These are phyloP conservation scores for Cadophora sp. DNA, from an alignment of 2,329 filamentous ascomycete species.

Conservation along the genomic window DNA sequence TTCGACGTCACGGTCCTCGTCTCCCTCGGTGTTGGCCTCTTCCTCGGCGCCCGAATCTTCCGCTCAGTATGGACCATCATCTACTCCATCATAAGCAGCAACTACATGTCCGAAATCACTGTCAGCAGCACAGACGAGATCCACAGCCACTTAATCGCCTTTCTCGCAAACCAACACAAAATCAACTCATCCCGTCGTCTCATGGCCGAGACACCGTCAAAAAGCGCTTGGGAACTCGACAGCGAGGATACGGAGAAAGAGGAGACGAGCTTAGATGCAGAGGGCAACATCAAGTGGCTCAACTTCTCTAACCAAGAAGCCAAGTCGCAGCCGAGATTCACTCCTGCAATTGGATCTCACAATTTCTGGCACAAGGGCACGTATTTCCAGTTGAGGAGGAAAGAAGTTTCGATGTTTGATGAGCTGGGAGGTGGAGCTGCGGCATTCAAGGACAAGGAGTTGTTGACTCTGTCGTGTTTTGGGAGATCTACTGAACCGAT, in stretches of 20 bases:
- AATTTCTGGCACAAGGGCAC: slow-evolving; percentile 60
- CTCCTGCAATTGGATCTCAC: slow-evolving; percentile 60
- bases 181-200: slow-evolving; percentile 59
- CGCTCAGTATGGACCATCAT: slow-evolving; percentile 47
- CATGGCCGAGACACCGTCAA: slow-evolving; percentile 61
- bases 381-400: slow-evolving; percentile 53
- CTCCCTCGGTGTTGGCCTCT: slow-evolving; percentile 36
- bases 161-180: slow-evolving; percentile 59
- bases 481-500: slow-evolving; percentile 58
- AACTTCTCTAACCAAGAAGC: slow-evolving; percentile 67
- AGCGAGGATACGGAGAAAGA: slow-evolving; percentile 53
- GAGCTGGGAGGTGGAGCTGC: slow-evolving; percentile 32
- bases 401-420: slow-evolving; percentile 37
- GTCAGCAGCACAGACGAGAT: slow-evolving; percentile 63
- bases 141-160: slow-evolving; percentile 64
- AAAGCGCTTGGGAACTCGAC: slow-evolving; percentile 59
- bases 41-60: slow-evolving; percentile 52
- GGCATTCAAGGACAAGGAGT: slow-evolving; percentile 58
- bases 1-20: slow-evolving; percentile 44
- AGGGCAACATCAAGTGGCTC: slow-evolving; percentile 52
- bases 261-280: slow-evolving; percentile 49
- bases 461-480: slow-evolving; percentile 60
- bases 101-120: slow-evolving; percentile 59
- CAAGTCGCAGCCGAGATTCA: slow-evolving; percentile 57
- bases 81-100: slow-evolving; percentile 49